Conservation (phyloP, 441 rosid genomes). For the Adansonia madagascariensis region DNA sequence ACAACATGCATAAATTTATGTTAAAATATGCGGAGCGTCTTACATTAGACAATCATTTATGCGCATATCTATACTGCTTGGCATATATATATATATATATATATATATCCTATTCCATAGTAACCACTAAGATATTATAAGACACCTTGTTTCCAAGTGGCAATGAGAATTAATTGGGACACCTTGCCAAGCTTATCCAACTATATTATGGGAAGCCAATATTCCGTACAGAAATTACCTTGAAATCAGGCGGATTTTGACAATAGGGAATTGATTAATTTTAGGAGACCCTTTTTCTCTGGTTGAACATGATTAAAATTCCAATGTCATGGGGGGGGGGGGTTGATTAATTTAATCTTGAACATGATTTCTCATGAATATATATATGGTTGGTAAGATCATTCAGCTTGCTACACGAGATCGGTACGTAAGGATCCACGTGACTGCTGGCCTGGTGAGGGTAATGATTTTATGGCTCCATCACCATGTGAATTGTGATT, state of each 20-base stretch:
- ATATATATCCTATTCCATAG: not conserved
- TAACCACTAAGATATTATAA: not conserved
- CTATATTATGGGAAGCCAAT: not conserved
- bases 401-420: no score
- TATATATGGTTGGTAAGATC: no score
- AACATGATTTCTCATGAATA: no score
- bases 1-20: not conserved
- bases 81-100: not conserved
- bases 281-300: not conserved
- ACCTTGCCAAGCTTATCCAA: not conserved
- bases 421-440: no score
- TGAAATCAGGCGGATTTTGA: not conserved
- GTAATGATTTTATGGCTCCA: no score
- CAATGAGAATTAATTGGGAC: not conserved
- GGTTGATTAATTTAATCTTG: no score
- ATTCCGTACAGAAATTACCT: not conserved
- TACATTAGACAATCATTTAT: not conserved
- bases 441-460: no score
- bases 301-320: no score
- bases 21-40: not conserved
- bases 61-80: not conserved
- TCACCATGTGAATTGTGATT: slow-evolving; percentile 12
- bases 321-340: no score
- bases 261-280: not conserved
- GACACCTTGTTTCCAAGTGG: not conserved